A percentile compares a stretch with the other conserved stretches of the same genome.
Conservation (phyloP, 2,329 filamentous ascomycete genomes). For the Xylaria sp. region DNA sequence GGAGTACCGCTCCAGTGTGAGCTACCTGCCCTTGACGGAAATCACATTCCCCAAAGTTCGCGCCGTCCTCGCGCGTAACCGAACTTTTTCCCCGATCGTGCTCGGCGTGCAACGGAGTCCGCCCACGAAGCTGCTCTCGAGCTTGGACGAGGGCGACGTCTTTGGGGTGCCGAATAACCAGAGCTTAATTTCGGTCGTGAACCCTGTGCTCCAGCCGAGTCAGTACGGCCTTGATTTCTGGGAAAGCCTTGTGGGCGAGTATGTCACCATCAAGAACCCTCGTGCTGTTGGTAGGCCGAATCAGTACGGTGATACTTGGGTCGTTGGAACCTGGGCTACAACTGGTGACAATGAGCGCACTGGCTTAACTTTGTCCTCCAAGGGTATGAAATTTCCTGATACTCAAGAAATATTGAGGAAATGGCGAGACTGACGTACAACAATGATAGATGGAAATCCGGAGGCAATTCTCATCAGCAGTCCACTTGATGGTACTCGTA, state of each 20-base stretch:
- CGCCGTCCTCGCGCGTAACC: constrained; percentile 62
- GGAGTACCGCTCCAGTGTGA: constrained; percentile 64
- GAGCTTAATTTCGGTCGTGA: constrained; percentile 65
- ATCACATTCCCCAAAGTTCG: constrained; percentile 65
- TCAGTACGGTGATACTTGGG: constrained; percentile 74
- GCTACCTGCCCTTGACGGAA: constrained; percentile 73
- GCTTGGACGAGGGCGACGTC: constrained; percentile 71
- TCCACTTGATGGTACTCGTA: constrained; percentile 72
- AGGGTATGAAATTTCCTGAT: constrained; percentile 51
- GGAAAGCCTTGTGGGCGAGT: constrained; percentile 74
- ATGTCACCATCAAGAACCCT: constrained; percentile 70
- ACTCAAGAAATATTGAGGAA: background rate
- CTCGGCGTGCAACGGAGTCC: constrained; percentile 68
- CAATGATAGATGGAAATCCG: constrained; percentile 68
- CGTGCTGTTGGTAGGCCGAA: constrained; percentile 70
- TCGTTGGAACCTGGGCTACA: constrained; percentile 69
- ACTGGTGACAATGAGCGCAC: constrained; percentile 71
- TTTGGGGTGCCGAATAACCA: constrained; percentile 72
- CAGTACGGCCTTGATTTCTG: constrained; percentile 77
- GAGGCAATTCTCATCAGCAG: constrained; percentile 73
- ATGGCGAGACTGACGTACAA: constrained; percentile 15
- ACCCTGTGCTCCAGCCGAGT: constrained; percentile 69
- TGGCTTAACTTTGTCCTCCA: constrained; percentile 70
- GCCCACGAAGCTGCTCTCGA: constrained; percentile 69
- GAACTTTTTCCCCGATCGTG: constrained; percentile 65